A percentile compares a stretch with the other conserved stretches of the same genome.
phyloP scores from a whole-genome alignment of 495 filamentous ascomycete genomes.

The Apodospora peruviana region DNA sequence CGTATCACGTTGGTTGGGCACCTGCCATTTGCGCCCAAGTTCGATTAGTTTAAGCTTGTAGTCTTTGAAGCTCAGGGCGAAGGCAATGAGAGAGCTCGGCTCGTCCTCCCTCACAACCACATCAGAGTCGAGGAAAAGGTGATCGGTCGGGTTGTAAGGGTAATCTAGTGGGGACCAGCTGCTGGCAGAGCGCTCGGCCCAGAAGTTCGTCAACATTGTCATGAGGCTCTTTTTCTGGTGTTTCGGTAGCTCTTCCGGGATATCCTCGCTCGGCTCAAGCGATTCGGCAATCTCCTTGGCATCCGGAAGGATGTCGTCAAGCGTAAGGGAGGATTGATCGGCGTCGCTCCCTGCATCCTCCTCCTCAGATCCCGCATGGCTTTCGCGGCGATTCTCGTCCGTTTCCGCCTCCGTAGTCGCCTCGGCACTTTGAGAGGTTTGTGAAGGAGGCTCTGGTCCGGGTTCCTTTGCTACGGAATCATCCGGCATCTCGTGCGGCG shows the following conservation, averaged over 20 bases:
- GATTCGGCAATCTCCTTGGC: conserved; percentile 55
- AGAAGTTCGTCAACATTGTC: conserved; percentile 94
- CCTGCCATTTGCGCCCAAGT: conserved; percentile 57
- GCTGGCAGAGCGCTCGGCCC: conserved; percentile 94
- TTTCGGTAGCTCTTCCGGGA: conserved; percentile 73
- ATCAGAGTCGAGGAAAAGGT: conserved; percentile 96
- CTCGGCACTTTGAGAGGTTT: conserved; percentile 30
- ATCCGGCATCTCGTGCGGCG: conserved; percentile 21
- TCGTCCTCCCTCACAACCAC: conserved; percentile 97
- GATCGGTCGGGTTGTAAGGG: conserved; percentile 78
- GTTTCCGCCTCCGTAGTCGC: conserved; percentile 42
- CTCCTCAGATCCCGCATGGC: conserved; percentile 56
- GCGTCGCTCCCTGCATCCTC: conserved; percentile 69
- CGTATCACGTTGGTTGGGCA: conserved; percentile 17
- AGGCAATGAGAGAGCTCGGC: conserved; percentile 91
- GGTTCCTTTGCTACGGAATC: conserved; percentile 22
- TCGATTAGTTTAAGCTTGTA: conserved; percentile 73
- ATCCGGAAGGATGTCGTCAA: conserved; percentile 55
- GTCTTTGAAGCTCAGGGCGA: conserved; percentile 78
- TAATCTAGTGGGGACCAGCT: conserved; percentile 95
- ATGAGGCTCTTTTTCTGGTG: conserved; percentile 88
- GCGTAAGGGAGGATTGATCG: conserved; percentile 46
- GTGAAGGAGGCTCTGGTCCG: conserved; percentile 19
- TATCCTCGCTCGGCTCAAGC: conserved; percentile 56
- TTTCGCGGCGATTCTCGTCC: conserved; percentile 44